Evolutionary conservation across 495 filamentous ascomycete genomes (phyloP).

Genomic region (Evansstolkia leycettana): DNA sequence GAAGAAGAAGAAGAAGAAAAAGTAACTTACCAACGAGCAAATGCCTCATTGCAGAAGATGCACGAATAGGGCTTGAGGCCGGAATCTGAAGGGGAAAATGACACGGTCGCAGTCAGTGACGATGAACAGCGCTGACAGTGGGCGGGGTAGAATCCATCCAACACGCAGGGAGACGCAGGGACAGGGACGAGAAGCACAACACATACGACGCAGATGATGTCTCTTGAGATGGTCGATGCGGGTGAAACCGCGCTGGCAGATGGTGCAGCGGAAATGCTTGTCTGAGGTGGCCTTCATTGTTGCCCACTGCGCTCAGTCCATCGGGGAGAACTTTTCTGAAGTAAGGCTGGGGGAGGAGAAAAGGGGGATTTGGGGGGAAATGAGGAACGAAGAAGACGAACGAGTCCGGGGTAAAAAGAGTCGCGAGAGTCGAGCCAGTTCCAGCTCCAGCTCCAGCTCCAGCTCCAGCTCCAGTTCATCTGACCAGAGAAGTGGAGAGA

Average conservation of each 20-base stretch:
- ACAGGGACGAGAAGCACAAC: conserved; percentile 1
- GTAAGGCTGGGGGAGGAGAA: too few species aligned
- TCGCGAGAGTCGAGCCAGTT: too few species aligned
- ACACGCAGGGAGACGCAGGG: too few species aligned
- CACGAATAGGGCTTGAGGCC: conserved; percentile 35
- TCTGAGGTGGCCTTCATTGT: conserved; percentile 27
- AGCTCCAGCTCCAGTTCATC: too few species aligned
- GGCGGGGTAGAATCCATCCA: not conserved
- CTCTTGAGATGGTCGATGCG: conserved; percentile 38
- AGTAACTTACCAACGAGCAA: conserved; percentile 28
- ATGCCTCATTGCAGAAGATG: conserved; percentile 30
- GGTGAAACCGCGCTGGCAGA: conserved; percentile 36
- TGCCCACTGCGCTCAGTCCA: conserved; percentile 14
- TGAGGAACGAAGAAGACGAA: too few species aligned
- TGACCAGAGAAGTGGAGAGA: too few species aligned
- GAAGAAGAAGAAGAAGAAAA: too few species aligned
- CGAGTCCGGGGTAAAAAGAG: too few species aligned
- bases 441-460: too few species aligned
- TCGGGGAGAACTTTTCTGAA: conserved; percentile 23
- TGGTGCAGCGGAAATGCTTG: conserved; percentile 34
- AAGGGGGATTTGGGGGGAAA: too few species aligned
- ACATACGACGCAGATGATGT: conserved; percentile 35
- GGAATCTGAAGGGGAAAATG: conserved; percentile 19
- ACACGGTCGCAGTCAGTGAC: conserved; percentile 8
- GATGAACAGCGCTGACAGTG: not conserved